Percentiles rank a stretch among this genome's conserved stretches.
Evolutionary conservation across 176 grass and related monocot species (phyloP).

Genomic region (Juncus inflexus): DNA sequence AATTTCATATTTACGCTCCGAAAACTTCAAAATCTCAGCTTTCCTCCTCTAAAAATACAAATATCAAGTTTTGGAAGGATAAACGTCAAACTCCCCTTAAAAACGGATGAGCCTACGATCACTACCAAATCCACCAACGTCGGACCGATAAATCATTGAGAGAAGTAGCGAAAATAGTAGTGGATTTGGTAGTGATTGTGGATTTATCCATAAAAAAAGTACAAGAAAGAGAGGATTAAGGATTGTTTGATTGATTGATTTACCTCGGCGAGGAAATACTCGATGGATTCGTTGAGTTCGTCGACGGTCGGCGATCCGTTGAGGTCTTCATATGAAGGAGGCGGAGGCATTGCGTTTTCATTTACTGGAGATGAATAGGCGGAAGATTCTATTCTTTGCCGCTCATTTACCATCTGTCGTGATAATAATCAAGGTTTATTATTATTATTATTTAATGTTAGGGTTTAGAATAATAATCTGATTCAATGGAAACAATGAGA

Average conservation of each 20-base stretch:
- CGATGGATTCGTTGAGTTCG: slow-evolving; percentile 45
- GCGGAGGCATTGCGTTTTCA: slow-evolving; percentile 49
- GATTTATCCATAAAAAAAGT: no score
- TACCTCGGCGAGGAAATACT: slow-evolving; percentile 89
- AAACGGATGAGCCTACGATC: background rate
- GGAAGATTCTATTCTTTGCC: slow-evolving; percentile 72
- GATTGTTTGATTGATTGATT: no score
- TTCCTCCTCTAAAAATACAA: no score
- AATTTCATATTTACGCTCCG: no score
- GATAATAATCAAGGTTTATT: background rate
- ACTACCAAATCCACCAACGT: background rate
- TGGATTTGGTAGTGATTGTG: no score
- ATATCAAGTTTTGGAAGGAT: no score
- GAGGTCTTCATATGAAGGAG: slow-evolving; percentile 69
- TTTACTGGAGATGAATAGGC: slow-evolving; percentile 24
- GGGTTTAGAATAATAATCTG: background rate
- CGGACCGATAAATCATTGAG: background rate
- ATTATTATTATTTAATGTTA: no score
- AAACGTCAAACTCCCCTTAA: no score
- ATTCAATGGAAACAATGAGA: background rate
- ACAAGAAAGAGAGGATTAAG: no score
- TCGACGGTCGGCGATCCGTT: slow-evolving; percentile 46
- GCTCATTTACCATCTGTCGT: slow-evolving; percentile 69
- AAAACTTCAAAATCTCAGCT: no score
- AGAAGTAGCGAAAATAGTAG: no score